Base-by-base conservation (phyloP, 345 rosid genomes). In the Viola odorata region DNA sequence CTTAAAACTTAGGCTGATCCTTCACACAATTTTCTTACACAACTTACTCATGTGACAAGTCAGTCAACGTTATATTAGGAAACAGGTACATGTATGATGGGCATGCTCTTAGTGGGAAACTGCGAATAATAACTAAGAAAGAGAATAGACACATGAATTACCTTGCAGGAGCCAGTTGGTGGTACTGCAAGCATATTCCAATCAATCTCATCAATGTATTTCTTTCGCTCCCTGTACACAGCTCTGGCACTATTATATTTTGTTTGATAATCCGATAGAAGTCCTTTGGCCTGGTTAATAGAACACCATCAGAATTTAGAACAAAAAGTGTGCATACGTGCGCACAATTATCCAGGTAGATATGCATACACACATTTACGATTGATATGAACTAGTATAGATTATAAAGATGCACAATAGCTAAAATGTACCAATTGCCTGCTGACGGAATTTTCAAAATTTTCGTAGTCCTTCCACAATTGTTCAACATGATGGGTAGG, bases 241-340 rank as follows among this genome's bases (percentile, higher is more conserved):
- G 99, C 99, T 81, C 90, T 83, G 41, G 99, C 90, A 73, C 95
- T 92, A 69, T 77, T 92, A 74, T 84, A 89, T 71, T 87, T 92
- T 55, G 94, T 85, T 66, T 92, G 97, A 81, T 80, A 85, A 52
- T 92, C 99, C 61, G 96, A 89, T 52, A 92, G 32, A 48, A 89
- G 81, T 75, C 95, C 96, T 79, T 92, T 92, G 45, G 97, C 97
- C 98, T 92, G 89, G 62, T 78, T 70, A 68, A 52, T 45, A 52
- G 48, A 60, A 65, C 65, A 57, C 7, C 44, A 69, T 72, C 63
- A 78, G 62, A 69, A 40, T 15, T 17, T 6, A 17, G 53, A 1
- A 23, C 32, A 23, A 23, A 23, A 23, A 23, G 2, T 23, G 32
- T 23, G 32, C 32, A 23, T 23, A 23, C 2, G 32, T 23, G 38